These are phyloP conservation scores for Erodium texanum DNA, from an alignment of 441 rosid genomes.

Conservation along the genomic window DNA sequence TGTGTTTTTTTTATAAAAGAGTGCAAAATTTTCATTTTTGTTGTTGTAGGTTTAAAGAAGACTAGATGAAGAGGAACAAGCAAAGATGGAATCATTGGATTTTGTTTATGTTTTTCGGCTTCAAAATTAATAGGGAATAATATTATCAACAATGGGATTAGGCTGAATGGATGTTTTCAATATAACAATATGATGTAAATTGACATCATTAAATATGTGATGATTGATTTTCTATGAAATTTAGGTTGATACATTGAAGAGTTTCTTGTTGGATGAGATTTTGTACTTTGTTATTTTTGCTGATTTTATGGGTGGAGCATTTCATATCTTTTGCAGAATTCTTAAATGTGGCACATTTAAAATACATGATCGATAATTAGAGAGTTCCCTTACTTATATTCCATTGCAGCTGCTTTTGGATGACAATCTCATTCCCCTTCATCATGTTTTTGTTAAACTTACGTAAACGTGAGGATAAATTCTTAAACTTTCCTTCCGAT, in stretches of 20 bases:
- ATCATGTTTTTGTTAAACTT: too few species aligned
- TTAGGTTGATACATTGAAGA: background rate
- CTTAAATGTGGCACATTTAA: too few species aligned
- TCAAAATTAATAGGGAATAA: background rate
- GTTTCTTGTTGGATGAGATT: too few species aligned
- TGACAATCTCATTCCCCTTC: too few species aligned
- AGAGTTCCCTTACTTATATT: too few species aligned
- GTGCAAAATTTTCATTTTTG: background rate
- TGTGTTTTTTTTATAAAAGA: background rate
- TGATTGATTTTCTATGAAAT: background rate
- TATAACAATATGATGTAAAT: background rate
- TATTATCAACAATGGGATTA: background rate
- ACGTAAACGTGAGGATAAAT: too few species aligned
- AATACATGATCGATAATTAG: too few species aligned
- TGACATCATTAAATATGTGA: background rate
- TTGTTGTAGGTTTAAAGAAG: background rate
- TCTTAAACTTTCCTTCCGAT: too few species aligned
- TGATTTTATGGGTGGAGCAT: too few species aligned
- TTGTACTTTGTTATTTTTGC: background rate
- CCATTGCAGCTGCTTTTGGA: too few species aligned
- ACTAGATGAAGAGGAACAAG: conserved; percentile 1
- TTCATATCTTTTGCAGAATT: too few species aligned
- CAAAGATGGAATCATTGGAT: background rate
- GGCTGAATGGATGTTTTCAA: background rate
- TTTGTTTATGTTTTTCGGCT: background rate